Conservation (phyloP, 192 early-diverging fungal genomes). For the Coemansia pectinata region DNA sequence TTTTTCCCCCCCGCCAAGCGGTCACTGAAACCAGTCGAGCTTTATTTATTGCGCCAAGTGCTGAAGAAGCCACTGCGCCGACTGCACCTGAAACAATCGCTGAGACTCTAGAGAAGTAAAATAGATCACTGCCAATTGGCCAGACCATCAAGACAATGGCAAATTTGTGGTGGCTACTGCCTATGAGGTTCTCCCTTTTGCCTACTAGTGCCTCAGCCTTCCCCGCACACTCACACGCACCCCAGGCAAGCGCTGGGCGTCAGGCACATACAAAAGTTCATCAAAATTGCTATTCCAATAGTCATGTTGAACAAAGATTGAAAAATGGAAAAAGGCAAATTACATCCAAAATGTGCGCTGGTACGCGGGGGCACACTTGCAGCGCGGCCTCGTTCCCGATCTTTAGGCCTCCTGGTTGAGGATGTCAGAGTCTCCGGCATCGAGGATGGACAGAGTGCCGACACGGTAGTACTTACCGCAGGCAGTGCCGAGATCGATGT, state of each 20-base stretch:
- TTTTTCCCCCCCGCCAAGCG: neutral
- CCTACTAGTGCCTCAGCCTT: neutral
- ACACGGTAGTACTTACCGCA: slow-evolving; percentile 99
- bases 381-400: slow-evolving; percentile 19
- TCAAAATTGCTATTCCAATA: slow-evolving; percentile 8
- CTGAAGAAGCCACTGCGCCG: slow-evolving; percentile 3
- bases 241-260: neutral
- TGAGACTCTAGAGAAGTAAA: slow-evolving; percentile 25
- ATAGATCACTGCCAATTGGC: slow-evolving; percentile 12
- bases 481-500: slow-evolving; percentile 99
- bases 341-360: slow-evolving; percentile 7
- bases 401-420: slow-evolving; percentile 57
- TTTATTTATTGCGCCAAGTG: neutral
- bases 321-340: slow-evolving; percentile 3
- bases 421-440: slow-evolving; percentile 97
- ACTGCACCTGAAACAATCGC: slow-evolving; percentile 27
- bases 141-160: slow-evolving; percentile 10
- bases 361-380: neutral
- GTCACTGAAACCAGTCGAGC: slow-evolving; percentile 3
- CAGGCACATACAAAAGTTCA: neutral
- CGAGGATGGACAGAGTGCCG: slow-evolving; percentile 92
- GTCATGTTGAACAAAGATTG: slow-evolving; percentile 5
- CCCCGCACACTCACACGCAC: neutral
- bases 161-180: neutral
- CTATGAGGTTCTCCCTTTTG: neutral